Base-by-base conservation (phyloP, 768 basidiomycete genomes). In the Chlorophyllum brunneum region DNA sequence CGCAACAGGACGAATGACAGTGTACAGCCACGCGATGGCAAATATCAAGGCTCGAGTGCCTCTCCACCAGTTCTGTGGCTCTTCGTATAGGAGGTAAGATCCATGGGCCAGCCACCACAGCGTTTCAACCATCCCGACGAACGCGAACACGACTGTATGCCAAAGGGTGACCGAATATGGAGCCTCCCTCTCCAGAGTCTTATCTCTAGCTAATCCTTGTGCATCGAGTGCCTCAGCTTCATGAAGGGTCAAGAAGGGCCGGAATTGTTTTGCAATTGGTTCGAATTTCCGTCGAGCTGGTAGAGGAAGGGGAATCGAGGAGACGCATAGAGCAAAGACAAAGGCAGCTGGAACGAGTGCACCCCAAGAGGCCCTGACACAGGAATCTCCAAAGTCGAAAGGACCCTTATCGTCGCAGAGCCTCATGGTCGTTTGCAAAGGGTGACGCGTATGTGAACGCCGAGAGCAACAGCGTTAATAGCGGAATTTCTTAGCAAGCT, bases 11-110 rank as follows among this genome's bases (percentile, higher is more conserved):
- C 81, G 80, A 18, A 75, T 58, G 16, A 80, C 66, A 0, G 84
- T 80, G 58, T 88, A 90, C 33, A 86, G 63, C 90, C 90, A 92
- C 3, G 80, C 69, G 0, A 68, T 55, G 0, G 81, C 79, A 22
- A 79, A 59, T 26, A 85, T 61, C 42, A 85, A 67, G 0, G 51
- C 51, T 24, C 51, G 27, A 13, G 27, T 20, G 11, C 43, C 43
- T 18, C 8, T 45, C 51, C 51, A 53, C 44, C 43, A 40, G 24
- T 58, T 57, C 18, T 60, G 48, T 0, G 61, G 51, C 18, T 74
- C 64, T 33, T 66, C 67, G n/a, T 77, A 71, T 13, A 83, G 57
- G 13, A 60, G 59, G 62, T 80, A 90, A 5, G 80, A 78, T n/a
- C 79, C 82, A 3, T 72, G 60, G n/a, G 72, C 74, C 2, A 85